Percentiles rank a stretch among this genome's conserved stretches.
Conservation (phyloP, 768 basidiomycete species). For the Russula olivacea region DNA sequence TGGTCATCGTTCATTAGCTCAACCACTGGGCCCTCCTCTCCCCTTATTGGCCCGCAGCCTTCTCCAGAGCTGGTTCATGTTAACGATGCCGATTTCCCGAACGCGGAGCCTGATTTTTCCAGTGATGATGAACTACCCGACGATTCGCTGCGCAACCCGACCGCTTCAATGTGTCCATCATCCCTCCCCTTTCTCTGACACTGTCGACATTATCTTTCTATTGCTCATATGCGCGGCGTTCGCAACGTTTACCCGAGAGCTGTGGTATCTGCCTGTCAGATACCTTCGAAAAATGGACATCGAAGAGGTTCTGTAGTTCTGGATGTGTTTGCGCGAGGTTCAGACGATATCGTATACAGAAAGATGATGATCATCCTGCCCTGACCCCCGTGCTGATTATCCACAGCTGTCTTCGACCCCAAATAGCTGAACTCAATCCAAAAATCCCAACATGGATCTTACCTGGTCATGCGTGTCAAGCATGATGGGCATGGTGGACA, state of each 20-base stretch:
- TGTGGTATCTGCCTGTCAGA: conserved; percentile 74
- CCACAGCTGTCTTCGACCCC: too few species aligned
- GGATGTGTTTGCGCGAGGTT: conserved; percentile 52
- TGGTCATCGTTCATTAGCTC: conserved; percentile 14
- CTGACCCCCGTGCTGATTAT: too few species aligned
- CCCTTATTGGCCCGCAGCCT: neutral
- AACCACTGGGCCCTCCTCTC: conserved; percentile 4
- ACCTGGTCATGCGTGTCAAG: too few species aligned
- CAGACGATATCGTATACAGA: too few species aligned
- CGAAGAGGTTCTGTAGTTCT: conserved; percentile 62
- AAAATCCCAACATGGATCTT: too few species aligned
- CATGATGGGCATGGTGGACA: too few species aligned
- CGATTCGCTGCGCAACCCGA: conserved; percentile 27
- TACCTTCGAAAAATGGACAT: conserved; percentile 60
- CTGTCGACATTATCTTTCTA: conserved; percentile 60
- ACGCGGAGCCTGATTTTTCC: conserved; percentile 31
- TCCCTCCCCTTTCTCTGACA: conserved; percentile 51
- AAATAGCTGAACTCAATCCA: too few species aligned
- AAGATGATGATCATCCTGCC: too few species aligned
- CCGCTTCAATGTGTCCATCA: conserved; percentile 33
- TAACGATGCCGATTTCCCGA: conserved; percentile 44
- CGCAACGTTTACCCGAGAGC: conserved; percentile 55
- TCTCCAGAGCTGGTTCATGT: conserved; percentile 56
- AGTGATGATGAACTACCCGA: conserved; percentile 45
- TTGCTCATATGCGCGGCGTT: conserved; percentile 53